Evolutionary conservation across 768 basidiomycete species (phyloP).

Genomic region (Leucocoprinus birnbaumii): DNA sequence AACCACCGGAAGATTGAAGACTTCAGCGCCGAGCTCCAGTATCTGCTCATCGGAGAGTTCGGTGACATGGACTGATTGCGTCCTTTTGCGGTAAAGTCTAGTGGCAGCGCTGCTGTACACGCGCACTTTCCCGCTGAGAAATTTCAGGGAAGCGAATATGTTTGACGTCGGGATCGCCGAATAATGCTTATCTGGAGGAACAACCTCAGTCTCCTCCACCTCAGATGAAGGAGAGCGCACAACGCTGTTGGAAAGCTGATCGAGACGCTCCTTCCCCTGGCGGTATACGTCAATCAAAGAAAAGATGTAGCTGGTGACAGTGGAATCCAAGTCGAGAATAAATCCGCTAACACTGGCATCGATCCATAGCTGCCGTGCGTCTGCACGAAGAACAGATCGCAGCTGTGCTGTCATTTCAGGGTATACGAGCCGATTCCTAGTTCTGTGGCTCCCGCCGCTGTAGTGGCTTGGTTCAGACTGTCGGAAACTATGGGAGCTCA

Average conservation of each 20-base stretch:
- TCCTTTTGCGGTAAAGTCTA: slow-evolving; percentile 34
- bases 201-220: slow-evolving; percentile 16
- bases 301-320: slow-evolving; percentile 74
- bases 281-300: slow-evolving; percentile 85
- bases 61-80: slow-evolving; percentile 28
- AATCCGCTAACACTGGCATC: slow-evolving; percentile 80
- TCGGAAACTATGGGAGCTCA: slow-evolving; percentile 59
- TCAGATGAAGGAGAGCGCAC: slow-evolving; percentile 40
- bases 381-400: slow-evolving; percentile 46
- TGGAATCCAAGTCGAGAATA: slow-evolving; percentile 78
- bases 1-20: slow-evolving; percentile 71
- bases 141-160: slow-evolving; percentile 65
- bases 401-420: slow-evolving; percentile 80
- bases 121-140: slow-evolving; percentile 82
- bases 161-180: slow-evolving; percentile 51
- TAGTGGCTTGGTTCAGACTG: slow-evolving; percentile 74
- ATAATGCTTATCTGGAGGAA: slow-evolving; percentile 25
- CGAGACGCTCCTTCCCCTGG: slow-evolving; percentile 76
- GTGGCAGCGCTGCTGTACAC: slow-evolving; percentile 54
- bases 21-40: slow-evolving; percentile 53
- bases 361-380: slow-evolving; percentile 55
- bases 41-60: slow-evolving; percentile 53
- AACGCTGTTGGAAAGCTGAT: slow-evolving; percentile 53
- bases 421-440: slow-evolving; percentile 71
- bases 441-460: slow-evolving; percentile 60